These are phyloP conservation scores for Nitzschia sp. DNA, from an alignment of 108 stramenopile species.

Conservation along the genomic window DNA sequence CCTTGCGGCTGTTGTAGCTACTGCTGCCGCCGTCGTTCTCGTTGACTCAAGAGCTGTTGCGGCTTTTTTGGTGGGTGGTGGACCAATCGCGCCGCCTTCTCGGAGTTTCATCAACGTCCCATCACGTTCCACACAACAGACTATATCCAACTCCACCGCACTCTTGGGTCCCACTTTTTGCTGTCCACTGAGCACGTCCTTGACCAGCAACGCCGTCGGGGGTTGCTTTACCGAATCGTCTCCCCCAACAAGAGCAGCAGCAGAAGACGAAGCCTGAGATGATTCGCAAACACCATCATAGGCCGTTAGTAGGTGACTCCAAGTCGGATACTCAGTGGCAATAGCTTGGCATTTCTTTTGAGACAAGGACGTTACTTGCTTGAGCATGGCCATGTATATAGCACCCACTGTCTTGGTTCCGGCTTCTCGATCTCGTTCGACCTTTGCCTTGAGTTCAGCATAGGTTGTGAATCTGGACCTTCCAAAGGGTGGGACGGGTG, in stretches of 20 bases:
- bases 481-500: slow-evolving; percentile 37
- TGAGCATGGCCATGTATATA: slow-evolving; percentile 35
- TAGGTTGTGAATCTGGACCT: slow-evolving; percentile 47
- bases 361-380: slow-evolving; percentile 49
- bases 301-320: slow-evolving; percentile 19
- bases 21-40: background rate
- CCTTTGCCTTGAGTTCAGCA: slow-evolving; percentile 51
- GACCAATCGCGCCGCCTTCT: too few relatives aligned
- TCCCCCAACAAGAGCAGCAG: background rate
- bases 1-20: background rate
- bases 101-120: slow-evolving; percentile 17
- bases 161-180: slow-evolving; percentile 46
- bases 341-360: slow-evolving; percentile 42
- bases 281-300: background rate
- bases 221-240: background rate
- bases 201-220: slow-evolving; percentile 6
- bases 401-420: slow-evolving; percentile 45
- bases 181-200: slow-evolving; percentile 17
- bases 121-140: slow-evolving; percentile 30
- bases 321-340: slow-evolving; percentile 37
- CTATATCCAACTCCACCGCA: slow-evolving; percentile 34
- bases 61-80: too few relatives aligned
- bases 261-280: background rate
- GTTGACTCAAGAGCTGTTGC: background rate
- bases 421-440: slow-evolving; percentile 55